These are phyloP conservation scores for Nitzschia palea DNA, from an alignment of 108 stramenopile genomes.

Conservation along the genomic window DNA sequence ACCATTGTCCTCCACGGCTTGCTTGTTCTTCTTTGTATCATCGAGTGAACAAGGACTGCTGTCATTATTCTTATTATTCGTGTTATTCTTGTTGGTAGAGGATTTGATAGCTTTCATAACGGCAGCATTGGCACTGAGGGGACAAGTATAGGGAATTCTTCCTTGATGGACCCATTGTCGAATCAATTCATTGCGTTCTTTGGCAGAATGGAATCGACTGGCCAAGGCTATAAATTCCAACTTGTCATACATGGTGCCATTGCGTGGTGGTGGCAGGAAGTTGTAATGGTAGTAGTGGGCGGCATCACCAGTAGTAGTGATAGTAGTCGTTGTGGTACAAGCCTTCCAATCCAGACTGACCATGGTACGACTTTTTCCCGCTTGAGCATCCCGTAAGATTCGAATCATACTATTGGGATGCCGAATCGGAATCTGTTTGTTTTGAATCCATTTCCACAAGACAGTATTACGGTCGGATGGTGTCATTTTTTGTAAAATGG, in stretches of 20 bases:
- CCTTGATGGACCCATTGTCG: slow-evolving; percentile 8
- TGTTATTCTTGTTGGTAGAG: no score
- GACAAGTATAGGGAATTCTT: slow-evolving; percentile 1
- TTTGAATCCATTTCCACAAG: slow-evolving; percentile 2
- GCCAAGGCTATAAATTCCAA: not conserved
- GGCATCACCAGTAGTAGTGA: not conserved
- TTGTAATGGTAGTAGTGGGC: not conserved
- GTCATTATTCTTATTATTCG: no score
- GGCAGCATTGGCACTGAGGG: slow-evolving; percentile 3
- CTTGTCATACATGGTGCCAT: not conserved
- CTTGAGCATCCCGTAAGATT: slow-evolving; percentile 2
- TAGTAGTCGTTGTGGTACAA: not conserved
- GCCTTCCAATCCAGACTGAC: slow-evolving; percentile 1
- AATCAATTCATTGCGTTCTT: slow-evolving; percentile 3
- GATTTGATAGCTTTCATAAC: slow-evolving; percentile 9
- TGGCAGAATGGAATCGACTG: not conserved
- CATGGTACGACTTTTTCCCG: not conserved
- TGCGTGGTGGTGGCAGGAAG: not conserved
- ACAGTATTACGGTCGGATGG: not conserved
- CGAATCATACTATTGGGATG: slow-evolving; percentile 12
- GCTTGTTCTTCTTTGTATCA: no score
- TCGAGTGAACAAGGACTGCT: no score
- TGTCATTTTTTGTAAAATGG: slow-evolving; percentile 7
- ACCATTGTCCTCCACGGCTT: no score
- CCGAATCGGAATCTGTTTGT: not conserved